A percentile compares a stretch with the other conserved stretches of the same genome.
Evolutionary conservation across 2,329 filamentous ascomycete species (phyloP).

Genomic region (Diaporthe amygdali): DNA sequence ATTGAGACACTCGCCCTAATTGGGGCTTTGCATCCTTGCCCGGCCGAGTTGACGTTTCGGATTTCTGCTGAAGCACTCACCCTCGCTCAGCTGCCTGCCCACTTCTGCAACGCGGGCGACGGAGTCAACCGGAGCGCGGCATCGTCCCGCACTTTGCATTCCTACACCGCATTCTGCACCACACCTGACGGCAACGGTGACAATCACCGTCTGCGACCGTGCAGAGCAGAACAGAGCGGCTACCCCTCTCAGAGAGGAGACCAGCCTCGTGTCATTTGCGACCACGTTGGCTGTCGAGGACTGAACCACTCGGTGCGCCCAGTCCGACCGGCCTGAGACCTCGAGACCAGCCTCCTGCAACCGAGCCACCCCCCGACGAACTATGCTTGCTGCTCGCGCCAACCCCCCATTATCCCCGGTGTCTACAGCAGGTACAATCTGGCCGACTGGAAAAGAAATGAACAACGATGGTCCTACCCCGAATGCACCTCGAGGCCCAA

Average conservation of each 20-base stretch:
- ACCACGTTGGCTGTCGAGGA: background rate
- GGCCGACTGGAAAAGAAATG: conserved; percentile 70
- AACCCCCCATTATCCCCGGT: conserved; percentile 82
- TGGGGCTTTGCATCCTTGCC: conserved; percentile 5
- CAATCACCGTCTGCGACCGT: conserved; percentile 12
- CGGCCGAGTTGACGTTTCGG: conserved; percentile 23
- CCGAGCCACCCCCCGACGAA: conserved; percentile 7
- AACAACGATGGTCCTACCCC: conserved; percentile 59
- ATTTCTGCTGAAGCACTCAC: conserved; percentile 1
- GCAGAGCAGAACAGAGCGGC: background rate
- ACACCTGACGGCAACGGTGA: conserved; percentile 14
- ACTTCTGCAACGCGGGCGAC: conserved; percentile 21
- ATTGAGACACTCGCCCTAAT: conserved; percentile 8
- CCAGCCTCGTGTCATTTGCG: background rate
- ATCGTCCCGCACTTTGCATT: background rate
- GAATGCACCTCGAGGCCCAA: conserved; percentile 34
- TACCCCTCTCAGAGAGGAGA: background rate
- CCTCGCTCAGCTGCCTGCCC: background rate
- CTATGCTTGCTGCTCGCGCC: conserved; percentile 30
- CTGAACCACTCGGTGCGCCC: background rate
- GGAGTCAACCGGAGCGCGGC: background rate
- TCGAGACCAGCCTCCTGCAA: background rate
- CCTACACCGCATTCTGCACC: conserved; percentile 1
- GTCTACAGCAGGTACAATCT: conserved; percentile 84
- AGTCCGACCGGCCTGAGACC: conserved; percentile 1